Percentiles rank a stretch among this genome's conserved stretches.
These are phyloP conservation scores for Linum usitatissimum DNA, from an alignment of 345 rosid genomes.

Conservation along the genomic window DNA sequence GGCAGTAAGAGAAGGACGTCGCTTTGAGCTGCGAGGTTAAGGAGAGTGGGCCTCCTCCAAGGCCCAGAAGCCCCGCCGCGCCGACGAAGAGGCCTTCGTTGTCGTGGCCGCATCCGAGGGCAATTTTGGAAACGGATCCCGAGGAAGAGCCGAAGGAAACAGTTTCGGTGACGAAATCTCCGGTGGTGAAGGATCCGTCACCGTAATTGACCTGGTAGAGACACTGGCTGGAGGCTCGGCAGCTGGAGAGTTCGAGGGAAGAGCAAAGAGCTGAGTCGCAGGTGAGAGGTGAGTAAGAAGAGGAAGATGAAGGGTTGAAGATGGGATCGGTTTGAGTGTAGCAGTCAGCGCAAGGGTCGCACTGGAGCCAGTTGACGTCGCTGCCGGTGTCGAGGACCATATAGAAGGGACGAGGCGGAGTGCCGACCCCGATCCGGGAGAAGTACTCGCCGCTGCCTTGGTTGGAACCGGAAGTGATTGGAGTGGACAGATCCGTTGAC, in stretches of 20 bases:
- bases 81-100: constrained; percentile 79
- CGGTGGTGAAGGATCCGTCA: constrained; percentile 81
- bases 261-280: constrained; percentile 50
- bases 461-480: constrained; percentile 56
- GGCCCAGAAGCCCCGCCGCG: constrained; percentile 80
- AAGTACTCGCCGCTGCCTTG: constrained; percentile 98
- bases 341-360: constrained; percentile 67
- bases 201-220: constrained; percentile 82
- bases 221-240: constrained; percentile 36
- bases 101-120: constrained; percentile 74
- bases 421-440: constrained; percentile 67
- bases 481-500: constrained; percentile 48
- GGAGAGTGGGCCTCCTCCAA: constrained; percentile 85
- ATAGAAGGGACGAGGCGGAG: constrained; percentile 48
- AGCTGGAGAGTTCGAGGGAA: constrained; percentile 41
- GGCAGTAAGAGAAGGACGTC: constrained; percentile 69
- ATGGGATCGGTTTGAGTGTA: constrained; percentile 81
- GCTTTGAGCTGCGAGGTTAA: constrained; percentile 67
- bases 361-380: constrained; percentile 85
- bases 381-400: constrained; percentile 81
- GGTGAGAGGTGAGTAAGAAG: constrained; percentile 39
- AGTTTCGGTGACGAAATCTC: constrained; percentile 60
- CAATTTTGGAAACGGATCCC: constrained; percentile 7
- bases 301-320: constrained; percentile 55
- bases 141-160: constrained; percentile 36